phyloP scores from a whole-genome alignment of 202 grass and related monocot species.

The Zizania palustris region DNA sequence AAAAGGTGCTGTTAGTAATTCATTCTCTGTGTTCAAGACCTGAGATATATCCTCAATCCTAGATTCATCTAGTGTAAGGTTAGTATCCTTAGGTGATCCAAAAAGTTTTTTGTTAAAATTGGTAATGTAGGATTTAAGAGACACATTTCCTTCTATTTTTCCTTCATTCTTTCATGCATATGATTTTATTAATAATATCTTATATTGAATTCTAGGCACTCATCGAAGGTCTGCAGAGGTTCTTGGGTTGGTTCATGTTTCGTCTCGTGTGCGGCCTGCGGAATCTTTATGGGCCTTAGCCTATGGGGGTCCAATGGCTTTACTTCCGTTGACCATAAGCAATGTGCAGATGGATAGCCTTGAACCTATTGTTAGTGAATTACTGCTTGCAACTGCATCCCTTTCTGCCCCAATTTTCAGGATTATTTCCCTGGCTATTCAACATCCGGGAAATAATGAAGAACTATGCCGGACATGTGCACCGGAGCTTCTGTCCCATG shows the following conservation, averaged over 20 bases:
- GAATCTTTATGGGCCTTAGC: conserved; percentile 97
- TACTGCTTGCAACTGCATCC: conserved; percentile 61
- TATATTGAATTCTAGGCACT: conserved; percentile 67
- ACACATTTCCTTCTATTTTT: no score
- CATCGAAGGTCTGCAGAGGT: conserved; percentile 94
- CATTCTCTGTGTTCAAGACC: no score
- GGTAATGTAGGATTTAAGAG: no score
- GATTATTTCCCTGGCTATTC: conserved; percentile 83
- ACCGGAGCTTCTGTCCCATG: conserved; percentile 81
- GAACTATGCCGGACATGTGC: conserved; percentile 80
- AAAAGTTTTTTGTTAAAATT: no score
- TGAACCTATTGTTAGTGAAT: conserved; percentile 73
- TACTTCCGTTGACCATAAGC: conserved; percentile 92
- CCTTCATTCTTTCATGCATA: conserved; percentile 8
- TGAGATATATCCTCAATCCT: no score
- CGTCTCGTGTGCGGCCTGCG: conserved; percentile 73
- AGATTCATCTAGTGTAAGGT: no score
- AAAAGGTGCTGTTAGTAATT: no score
- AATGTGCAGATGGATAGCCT: conserved; percentile 83
- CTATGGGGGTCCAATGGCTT: conserved; percentile 84
- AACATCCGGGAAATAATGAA: conserved; percentile 95
- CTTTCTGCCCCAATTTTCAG: conserved; percentile 91
- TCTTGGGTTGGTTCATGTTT: conserved; percentile 92
- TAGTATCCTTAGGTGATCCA: no score
- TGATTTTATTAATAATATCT: conserved; percentile 25